Percentiles rank a stretch among this genome's conserved stretches.
phyloP scores from a whole-genome alignment of 2,329 filamentous ascomycete species.

The Aspergillus calidoustus region DNA sequence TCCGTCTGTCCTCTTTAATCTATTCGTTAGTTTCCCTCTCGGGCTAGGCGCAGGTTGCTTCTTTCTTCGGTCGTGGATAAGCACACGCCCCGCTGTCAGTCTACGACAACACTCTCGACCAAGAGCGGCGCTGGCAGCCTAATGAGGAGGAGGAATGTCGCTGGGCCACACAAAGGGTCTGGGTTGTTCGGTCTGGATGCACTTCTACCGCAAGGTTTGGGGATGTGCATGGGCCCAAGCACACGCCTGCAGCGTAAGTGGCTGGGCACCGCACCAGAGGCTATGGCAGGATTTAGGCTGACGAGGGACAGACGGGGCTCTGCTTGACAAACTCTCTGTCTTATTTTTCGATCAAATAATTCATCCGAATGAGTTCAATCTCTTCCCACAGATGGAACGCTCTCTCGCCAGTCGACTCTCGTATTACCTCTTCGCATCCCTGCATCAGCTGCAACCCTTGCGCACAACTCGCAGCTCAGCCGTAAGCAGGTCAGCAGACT shows the following conservation, averaged over 20 bases:
- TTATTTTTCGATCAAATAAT: not conserved
- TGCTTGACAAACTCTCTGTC: not conserved
- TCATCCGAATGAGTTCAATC: not conserved
- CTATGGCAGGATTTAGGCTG: not conserved
- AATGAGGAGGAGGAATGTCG: not conserved
- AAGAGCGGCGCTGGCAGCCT: no score
- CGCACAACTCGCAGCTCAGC: not conserved
- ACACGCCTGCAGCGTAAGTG: not conserved
- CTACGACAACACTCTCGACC: not conserved
- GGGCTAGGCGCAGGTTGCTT: not conserved
- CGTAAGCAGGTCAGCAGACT: not conserved
- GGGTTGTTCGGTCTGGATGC: not conserved
- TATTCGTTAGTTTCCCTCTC: not conserved
- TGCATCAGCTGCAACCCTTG: not conserved
- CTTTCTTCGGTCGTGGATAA: not conserved
- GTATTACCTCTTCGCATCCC: not conserved
- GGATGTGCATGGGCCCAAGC: not conserved
- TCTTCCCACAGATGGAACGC: no score
- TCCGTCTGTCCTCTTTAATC: not conserved
- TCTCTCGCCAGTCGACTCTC: not conserved
- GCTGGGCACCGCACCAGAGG: not conserved
- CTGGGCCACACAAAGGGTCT: not conserved
- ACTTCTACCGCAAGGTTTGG: not conserved
- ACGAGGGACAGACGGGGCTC: not conserved
- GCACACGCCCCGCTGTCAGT: not conserved